These are phyloP conservation scores for Hygrocybe punicea DNA, from an alignment of 768 basidiomycete species.

Conservation along the genomic window DNA sequence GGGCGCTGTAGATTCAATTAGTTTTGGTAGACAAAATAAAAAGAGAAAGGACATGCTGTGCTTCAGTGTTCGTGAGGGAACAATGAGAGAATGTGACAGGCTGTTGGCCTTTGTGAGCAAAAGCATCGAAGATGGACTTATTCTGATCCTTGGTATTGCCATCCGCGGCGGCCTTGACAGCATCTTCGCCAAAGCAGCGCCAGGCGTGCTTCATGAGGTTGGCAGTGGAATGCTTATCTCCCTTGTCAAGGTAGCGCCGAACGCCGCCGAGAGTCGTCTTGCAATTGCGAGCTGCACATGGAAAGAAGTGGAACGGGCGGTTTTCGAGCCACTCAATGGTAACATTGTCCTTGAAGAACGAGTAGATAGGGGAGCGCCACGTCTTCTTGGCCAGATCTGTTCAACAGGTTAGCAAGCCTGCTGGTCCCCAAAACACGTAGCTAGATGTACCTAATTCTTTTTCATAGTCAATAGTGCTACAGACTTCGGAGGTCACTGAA, in stretches of 20 bases:
- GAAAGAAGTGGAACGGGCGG: conserved; percentile 21
- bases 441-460: neutral
- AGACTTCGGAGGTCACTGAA: neutral
- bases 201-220: conserved; percentile 28
- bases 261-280: conserved; percentile 1
- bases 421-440: neutral
- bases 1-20: conserved; percentile 16
- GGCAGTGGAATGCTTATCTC: conserved; percentile 24
- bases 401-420: neutral
- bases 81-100: conserved; percentile 30
- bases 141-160: conserved; percentile 18
- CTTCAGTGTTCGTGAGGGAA: conserved; percentile 24
- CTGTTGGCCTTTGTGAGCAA: conserved; percentile 20
- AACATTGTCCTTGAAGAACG: conserved; percentile 21
- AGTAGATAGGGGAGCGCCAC: conserved; percentile 27
- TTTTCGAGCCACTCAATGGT: conserved; percentile 17
- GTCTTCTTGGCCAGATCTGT: conserved; percentile 21
- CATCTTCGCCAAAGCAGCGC: neutral
- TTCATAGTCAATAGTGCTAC: neutral
- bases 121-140: conserved; percentile 22
- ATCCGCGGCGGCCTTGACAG: neutral
- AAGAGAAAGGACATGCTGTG: conserved; percentile 17
- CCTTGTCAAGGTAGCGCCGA: conserved; percentile 21
- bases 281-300: conserved; percentile 20
- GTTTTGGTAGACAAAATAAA: neutral